Evolutionary conservation across 441 rosid genomes (phyloP).

Genomic region (Isatis lusitanica): DNA sequence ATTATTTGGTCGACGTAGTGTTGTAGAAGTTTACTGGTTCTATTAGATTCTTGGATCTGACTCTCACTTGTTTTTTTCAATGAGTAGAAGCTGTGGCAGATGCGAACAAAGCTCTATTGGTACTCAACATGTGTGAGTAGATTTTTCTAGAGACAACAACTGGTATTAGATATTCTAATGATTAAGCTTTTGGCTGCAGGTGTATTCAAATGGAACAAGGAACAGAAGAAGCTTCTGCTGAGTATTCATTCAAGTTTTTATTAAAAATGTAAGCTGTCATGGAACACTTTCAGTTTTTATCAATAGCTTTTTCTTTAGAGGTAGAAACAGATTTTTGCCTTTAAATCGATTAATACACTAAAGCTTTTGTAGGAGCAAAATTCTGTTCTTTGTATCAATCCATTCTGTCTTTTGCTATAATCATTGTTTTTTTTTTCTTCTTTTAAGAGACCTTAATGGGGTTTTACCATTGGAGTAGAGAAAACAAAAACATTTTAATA

Average conservation of each 20-base stretch:
- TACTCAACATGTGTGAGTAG: not conserved
- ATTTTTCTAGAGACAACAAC: not conserved
- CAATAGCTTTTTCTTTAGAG: not conserved
- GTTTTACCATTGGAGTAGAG: no score
- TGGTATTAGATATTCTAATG: not conserved
- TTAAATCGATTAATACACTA: not conserved
- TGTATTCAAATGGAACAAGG: constrained; percentile 8
- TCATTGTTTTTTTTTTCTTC: no score
- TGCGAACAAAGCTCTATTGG: not conserved
- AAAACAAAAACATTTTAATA: no score
- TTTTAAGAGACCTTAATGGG: no score
- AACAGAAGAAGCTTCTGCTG: constrained; percentile 12
- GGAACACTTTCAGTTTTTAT: not conserved
- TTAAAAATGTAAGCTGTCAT: constrained; percentile 9
- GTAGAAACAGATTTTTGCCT: constrained; percentile 19
- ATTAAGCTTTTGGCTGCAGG: constrained; percentile 13
- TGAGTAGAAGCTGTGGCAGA: no score
- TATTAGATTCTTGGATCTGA: no score
- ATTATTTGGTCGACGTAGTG: no score
- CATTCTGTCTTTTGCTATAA: no score
- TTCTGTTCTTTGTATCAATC: constrained; percentile 19
- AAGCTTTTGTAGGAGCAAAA: constrained; percentile 17
- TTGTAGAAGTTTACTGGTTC: no score
- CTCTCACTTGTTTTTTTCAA: no score
- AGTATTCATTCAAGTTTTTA: constrained; percentile 19